These are phyloP conservation scores for Kodamaea hsintzibuensis DNA, from an alignment of 805 yeast species.

Conservation along the genomic window DNA sequence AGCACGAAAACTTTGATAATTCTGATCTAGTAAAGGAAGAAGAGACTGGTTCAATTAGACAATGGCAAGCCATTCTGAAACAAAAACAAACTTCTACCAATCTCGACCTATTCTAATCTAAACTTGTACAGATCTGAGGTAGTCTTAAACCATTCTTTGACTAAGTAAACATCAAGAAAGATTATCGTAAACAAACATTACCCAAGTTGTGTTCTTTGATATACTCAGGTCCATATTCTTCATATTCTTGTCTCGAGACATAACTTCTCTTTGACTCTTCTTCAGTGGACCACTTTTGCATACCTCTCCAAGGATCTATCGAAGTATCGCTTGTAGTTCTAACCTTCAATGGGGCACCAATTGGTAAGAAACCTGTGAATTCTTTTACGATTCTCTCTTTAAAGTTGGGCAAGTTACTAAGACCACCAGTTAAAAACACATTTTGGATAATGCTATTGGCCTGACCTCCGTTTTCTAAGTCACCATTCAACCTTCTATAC, in stretches of 20 bases:
- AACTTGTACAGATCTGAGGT: too few relatives aligned
- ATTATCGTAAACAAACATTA: slow-evolving; percentile 42
- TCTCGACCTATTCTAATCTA: too few relatives aligned
- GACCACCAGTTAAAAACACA: slow-evolving; percentile 86
- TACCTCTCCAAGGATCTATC: slow-evolving; percentile 91
- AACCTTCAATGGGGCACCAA: slow-evolving; percentile 59
- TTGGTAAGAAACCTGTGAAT: slow-evolving; percentile 69
- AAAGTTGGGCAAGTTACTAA: slow-evolving; percentile 63
- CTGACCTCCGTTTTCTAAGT: slow-evolving; percentile 55
- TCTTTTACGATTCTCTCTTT: slow-evolving; percentile 69
- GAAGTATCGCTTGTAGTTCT: slow-evolving; percentile 66
- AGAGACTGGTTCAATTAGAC: too few relatives aligned
- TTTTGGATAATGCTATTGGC: slow-evolving; percentile 55
- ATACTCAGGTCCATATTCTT: slow-evolving; percentile 87
- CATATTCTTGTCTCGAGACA: slow-evolving; percentile 71
- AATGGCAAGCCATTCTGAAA: not conserved
- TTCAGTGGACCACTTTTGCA: slow-evolving; percentile 73
- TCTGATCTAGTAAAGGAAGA: too few relatives aligned
- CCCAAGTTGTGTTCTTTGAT: slow-evolving; percentile 85
- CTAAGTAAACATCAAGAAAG: too few relatives aligned
- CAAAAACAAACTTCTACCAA: too few relatives aligned
- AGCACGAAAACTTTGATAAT: slow-evolving; percentile 4
- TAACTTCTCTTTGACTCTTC: slow-evolving; percentile 47
- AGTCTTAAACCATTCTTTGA: too few relatives aligned
- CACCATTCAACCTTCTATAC: slow-evolving; percentile 57